Percentiles rank a stretch among this genome's conserved stretches.
phyloP scores from a whole-genome alignment of 2,329 filamentous ascomycete genomes.

The Didymella segeticola region DNA sequence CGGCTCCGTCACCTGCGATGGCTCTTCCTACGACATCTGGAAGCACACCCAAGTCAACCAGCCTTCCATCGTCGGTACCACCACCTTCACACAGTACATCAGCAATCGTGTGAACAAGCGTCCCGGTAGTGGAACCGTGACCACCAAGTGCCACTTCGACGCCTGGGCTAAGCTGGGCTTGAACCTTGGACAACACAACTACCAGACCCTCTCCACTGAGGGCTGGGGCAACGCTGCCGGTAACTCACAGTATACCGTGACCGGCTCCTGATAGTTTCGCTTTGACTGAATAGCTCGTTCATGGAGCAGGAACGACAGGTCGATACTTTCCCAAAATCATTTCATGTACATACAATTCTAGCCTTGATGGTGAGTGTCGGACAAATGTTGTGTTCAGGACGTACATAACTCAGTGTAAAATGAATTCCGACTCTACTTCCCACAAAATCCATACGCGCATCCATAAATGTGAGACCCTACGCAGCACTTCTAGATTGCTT shows the following conservation, averaged over 20 bases:
- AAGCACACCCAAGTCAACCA: slow-evolving; percentile 47
- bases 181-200: slow-evolving; percentile 37
- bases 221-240: slow-evolving; percentile 39
- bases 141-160: slow-evolving; percentile 41
- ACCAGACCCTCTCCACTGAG: slow-evolving; percentile 40
- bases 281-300: background rate
- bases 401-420: background rate
- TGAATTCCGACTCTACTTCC: background rate
- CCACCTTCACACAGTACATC: slow-evolving; percentile 61
- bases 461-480: background rate
- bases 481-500: too few relatives aligned
- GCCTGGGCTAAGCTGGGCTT: slow-evolving; percentile 36
- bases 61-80: slow-evolving; percentile 57
- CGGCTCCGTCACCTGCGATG: slow-evolving; percentile 39
- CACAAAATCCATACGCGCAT: background rate
- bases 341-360: background rate
- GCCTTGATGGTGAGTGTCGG: background rate
- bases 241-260: slow-evolving; percentile 38
- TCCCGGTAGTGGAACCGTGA: slow-evolving; percentile 38
- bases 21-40: slow-evolving; percentile 41
- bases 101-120: slow-evolving; percentile 37
- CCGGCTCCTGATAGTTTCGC: slow-evolving; percentile 16
- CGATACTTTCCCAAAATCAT: background rate
- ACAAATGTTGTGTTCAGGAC: background rate
- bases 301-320: background rate